Percentiles rank a stretch among this genome's conserved stretches.
phyloP scores from a whole-genome alignment of 768 basidiomycete species.

The Leucosporidium scottii region DNA sequence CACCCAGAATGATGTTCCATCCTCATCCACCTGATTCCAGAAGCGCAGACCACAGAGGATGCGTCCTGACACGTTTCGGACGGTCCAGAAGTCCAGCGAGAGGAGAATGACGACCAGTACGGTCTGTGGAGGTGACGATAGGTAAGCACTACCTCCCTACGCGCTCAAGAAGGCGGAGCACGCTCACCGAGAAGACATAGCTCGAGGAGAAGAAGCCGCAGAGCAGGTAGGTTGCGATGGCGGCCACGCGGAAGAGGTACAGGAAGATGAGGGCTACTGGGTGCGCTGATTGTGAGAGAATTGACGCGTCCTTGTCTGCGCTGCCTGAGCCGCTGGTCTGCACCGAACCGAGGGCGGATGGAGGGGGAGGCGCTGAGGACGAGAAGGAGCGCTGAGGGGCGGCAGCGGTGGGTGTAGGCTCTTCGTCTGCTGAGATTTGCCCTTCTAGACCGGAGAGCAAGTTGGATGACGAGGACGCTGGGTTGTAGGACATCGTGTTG shows the following conservation, averaged over 20 bases:
- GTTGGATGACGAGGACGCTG: slow-evolving; percentile 13
- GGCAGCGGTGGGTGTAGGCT: neutral
- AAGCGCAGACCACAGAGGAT: slow-evolving; percentile 90
- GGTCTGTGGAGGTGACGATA: slow-evolving; percentile 49
- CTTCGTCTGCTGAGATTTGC: slow-evolving; percentile 26
- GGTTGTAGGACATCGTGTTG: slow-evolving; percentile 27
- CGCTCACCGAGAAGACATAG: slow-evolving; percentile 82
- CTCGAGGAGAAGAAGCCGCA: slow-evolving; percentile 56
- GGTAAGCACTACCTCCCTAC: slow-evolving; percentile 8
- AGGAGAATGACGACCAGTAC: slow-evolving; percentile 87
- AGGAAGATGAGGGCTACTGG: slow-evolving; percentile 75
- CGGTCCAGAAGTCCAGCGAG: slow-evolving; percentile 98
- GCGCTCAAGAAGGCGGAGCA: neutral
- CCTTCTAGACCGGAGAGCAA: slow-evolving; percentile 17
- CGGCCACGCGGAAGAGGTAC: slow-evolving; percentile 77
- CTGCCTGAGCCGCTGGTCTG: neutral
- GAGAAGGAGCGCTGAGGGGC: slow-evolving; percentile 1
- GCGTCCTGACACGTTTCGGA: slow-evolving; percentile 89
- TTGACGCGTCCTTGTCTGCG: slow-evolving; percentile 4
- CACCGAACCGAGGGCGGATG: neutral
- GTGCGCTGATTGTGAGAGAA: slow-evolving; percentile 35
- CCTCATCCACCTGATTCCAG: slow-evolving; percentile 99
- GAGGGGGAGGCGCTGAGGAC: neutral
- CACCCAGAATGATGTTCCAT: slow-evolving; percentile 72
- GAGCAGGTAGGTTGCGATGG: slow-evolving; percentile 88